A percentile compares a stretch with the other conserved stretches of the same genome.
Conservation (phyloP, 2,329 filamentous ascomycete species). For the Penicillium sp. region DNA sequence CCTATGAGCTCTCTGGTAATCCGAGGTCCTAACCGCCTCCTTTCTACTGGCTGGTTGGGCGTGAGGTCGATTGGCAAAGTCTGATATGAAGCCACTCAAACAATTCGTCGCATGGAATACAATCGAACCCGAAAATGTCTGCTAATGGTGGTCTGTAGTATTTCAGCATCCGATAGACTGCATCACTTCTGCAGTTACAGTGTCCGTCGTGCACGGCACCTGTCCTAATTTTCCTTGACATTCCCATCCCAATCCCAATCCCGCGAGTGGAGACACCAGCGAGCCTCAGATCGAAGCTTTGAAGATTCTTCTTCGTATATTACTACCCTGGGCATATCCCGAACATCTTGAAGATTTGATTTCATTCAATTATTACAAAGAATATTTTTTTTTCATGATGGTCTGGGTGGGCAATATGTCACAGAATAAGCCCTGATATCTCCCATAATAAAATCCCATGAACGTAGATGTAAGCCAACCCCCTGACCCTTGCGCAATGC, state of each 20-base stretch:
- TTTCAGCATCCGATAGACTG: no score
- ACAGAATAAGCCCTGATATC: conserved; percentile 18
- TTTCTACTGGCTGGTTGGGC: conserved; percentile 45
- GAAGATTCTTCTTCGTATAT: no score
- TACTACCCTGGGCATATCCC: no score
- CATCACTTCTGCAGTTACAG: no score
- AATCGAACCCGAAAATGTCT: no score
- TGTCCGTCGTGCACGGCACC: no score
- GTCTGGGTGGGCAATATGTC: conserved; percentile 22
- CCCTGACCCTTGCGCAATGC: conserved; percentile 17
- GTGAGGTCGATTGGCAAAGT: conserved; percentile 51
- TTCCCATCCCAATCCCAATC: no score
- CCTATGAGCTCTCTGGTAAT: conserved; percentile 50
- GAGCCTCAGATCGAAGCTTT: no score
- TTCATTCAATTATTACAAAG: conserved; percentile 1
- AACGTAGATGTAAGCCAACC: conserved; percentile 21
- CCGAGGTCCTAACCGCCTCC: conserved; percentile 48
- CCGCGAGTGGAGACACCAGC: no score
- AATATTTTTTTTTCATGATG: conserved; percentile 4
- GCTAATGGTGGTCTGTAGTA: no score
- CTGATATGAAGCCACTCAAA: conserved; percentile 34
- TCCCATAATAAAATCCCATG: conserved; percentile 13
- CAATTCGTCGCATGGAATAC: neutral
- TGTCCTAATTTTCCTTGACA: no score
- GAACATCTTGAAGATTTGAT: neutral